Percentiles rank a stretch among this genome's conserved stretches.
Conservation (phyloP, 768 basidiomycete species). For the Serpula lacrymans region DNA sequence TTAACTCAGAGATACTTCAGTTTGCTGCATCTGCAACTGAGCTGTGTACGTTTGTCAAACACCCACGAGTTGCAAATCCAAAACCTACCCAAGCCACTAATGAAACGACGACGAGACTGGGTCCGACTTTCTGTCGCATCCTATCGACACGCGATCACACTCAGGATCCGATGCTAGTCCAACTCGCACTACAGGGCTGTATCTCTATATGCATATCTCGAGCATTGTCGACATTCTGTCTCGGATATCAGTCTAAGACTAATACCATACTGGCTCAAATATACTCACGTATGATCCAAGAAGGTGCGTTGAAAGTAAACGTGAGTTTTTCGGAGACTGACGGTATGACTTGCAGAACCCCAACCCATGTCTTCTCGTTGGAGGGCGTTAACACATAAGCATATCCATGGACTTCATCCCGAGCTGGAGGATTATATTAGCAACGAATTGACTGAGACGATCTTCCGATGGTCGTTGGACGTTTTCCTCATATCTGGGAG, state of each 20-base stretch:
- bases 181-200: conserved; percentile 72
- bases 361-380: conserved; percentile 78
- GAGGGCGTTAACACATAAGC: conserved; percentile 68
- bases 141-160: conserved; percentile 64
- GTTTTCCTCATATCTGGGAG: conserved; percentile 65
- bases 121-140: conserved; percentile 56
- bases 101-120: conserved; percentile 62
- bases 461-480: conserved; percentile 68
- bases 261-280: conserved; percentile 63
- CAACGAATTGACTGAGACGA: conserved; percentile 72
- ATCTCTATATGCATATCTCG: conserved; percentile 64
- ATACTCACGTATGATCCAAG: conserved; percentile 53
- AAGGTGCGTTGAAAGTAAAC: conserved; percentile 36
- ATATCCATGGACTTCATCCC: conserved; percentile 67
- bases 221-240: conserved; percentile 66
- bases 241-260: conserved; percentile 69
- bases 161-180: conserved; percentile 73
- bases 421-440: conserved; percentile 61
- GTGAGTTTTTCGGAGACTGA: conserved; percentile 5
- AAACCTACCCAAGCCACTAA: conserved; percentile 51
- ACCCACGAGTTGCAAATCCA: conserved; percentile 34
- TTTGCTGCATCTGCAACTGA: conserved; percentile 76
- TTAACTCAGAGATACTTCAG: conserved; percentile 80
- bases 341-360: conserved; percentile 43
- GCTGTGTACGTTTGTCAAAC: conserved; percentile 50